Evolutionary conservation across 1,284 basidiomycete species (phyloP).

Genomic region (Fomitiporia mediterranea): DNA sequence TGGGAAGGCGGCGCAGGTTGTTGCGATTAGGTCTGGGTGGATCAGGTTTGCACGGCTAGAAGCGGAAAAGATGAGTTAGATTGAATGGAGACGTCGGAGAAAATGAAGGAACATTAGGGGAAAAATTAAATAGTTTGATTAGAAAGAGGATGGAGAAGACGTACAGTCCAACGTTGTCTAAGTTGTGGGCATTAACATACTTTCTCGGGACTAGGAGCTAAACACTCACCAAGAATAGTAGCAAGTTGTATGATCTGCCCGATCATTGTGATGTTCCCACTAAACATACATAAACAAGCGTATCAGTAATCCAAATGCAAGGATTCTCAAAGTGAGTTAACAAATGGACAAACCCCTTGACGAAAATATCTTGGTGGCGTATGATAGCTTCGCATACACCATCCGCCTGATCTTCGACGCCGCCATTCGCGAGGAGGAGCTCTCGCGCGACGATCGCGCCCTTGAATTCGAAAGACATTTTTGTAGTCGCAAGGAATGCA

Average conservation of each 20-base stretch:
- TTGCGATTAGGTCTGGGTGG: slow-evolving; percentile 40
- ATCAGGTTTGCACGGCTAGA: slow-evolving; percentile 44
- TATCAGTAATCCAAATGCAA: neutral
- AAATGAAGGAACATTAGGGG: no score
- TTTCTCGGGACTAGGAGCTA: neutral
- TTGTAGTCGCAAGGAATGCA: slow-evolving; percentile 44
- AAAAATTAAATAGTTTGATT: no score
- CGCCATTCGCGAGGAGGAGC: slow-evolving; percentile 40
- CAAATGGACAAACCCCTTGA: slow-evolving; percentile 36
- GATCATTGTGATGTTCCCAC: slow-evolving; percentile 49
- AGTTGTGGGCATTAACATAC: neutral
- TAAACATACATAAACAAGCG: slow-evolving; percentile 10
- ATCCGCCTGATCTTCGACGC: slow-evolving; percentile 49
- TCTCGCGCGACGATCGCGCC: slow-evolving; percentile 52
- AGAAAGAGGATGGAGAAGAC: slow-evolving; percentile 26
- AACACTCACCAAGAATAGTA: slow-evolving; percentile 41
- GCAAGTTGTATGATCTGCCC: slow-evolving; percentile 50
- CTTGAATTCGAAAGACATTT: slow-evolving; percentile 58
- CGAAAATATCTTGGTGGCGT: slow-evolving; percentile 55
- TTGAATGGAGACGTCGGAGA: slow-evolving; percentile 8
- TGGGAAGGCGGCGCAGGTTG: slow-evolving; percentile 40
- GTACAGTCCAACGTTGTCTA: slow-evolving; percentile 45
- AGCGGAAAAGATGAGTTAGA: neutral
- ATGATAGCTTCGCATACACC: slow-evolving; percentile 54
- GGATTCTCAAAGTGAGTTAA: neutral